phyloP scores from a whole-genome alignment of 768 basidiomycete genomes.

The Ramaria sp. region DNA sequence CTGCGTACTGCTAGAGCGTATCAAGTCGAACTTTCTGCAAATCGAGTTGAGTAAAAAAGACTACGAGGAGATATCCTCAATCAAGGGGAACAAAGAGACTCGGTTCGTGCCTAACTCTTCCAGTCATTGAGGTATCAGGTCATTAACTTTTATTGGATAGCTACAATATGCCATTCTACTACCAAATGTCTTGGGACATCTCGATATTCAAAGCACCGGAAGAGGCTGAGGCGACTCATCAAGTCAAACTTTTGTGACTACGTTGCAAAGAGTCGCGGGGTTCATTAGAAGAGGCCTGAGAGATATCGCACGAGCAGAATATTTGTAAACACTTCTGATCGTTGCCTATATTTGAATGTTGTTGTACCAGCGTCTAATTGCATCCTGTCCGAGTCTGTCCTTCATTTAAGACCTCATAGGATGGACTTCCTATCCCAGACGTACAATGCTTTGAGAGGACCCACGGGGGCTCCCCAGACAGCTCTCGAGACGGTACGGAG shows the following conservation, averaged over 20 bases:
- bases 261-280: no score
- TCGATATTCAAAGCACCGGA: slow-evolving; percentile 55
- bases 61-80: slow-evolving; percentile 42
- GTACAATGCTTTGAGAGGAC: slow-evolving; percentile 76
- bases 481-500: slow-evolving; percentile 77
- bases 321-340: no score
- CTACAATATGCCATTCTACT: slow-evolving; percentile 56
- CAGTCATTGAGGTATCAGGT: background rate
- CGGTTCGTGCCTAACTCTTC: slow-evolving; percentile 18
- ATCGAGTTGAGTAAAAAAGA: slow-evolving; percentile 56
- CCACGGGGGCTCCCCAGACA: slow-evolving; percentile 74
- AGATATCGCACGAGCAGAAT: no score
- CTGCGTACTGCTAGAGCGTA: slow-evolving; percentile 30
- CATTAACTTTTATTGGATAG: slow-evolving; percentile 17
- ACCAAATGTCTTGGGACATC: slow-evolving; percentile 57
- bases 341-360: background rate
- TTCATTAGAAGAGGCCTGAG: no score
- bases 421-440: slow-evolving; percentile 86
- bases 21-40: slow-evolving; percentile 70
- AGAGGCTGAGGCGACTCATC: slow-evolving; percentile 33
- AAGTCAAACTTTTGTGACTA: slow-evolving; percentile 12
- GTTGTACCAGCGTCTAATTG: background rate
- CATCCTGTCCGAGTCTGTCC: background rate
- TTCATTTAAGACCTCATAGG: background rate
- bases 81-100: slow-evolving; percentile 29